phyloP scores from a whole-genome alignment of 345 rosid species.

The Anacardium occidentale region DNA sequence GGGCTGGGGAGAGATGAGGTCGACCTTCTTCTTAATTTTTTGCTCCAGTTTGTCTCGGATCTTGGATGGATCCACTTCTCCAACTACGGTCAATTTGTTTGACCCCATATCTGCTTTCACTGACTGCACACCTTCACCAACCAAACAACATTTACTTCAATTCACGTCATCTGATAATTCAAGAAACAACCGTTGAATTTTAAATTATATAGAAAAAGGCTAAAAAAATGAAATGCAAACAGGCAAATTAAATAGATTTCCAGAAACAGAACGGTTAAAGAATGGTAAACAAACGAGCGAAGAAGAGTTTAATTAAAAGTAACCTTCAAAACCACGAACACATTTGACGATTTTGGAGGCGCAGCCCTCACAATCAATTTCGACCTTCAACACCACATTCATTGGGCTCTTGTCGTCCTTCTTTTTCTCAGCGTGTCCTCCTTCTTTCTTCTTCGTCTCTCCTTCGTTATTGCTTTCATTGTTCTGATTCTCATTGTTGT shows the following conservation, averaged over 20 bases:
- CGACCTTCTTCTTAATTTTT: slow-evolving; percentile 61
- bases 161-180: too few relatives aligned
- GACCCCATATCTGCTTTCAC: slow-evolving; percentile 50
- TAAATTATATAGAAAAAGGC: too few relatives aligned
- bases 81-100: slow-evolving; percentile 61
- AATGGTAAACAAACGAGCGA: neutral
- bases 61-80: slow-evolving; percentile 62
- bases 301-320: neutral
- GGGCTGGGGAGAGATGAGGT: slow-evolving; percentile 71
- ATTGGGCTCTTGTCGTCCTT: slow-evolving; percentile 27
- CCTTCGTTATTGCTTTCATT: slow-evolving; percentile 20
- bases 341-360: slow-evolving; percentile 45
- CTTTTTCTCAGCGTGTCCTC: slow-evolving; percentile 23
- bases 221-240: too few relatives aligned
- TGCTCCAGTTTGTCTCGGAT: slow-evolving; percentile 43
- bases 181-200: too few relatives aligned
- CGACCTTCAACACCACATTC: slow-evolving; percentile 59
- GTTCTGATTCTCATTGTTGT: too few relatives aligned
- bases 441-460: slow-evolving; percentile 26
- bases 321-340: slow-evolving; percentile 55
- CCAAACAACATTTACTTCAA: neutral
- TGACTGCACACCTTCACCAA: slow-evolving; percentile 44
- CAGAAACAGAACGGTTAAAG: neutral
- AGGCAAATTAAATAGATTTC: too few relatives aligned
- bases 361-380: slow-evolving; percentile 89